phyloP scores from a whole-genome alignment of 1,284 basidiomycete species.

The Ustilago sp. region DNA sequence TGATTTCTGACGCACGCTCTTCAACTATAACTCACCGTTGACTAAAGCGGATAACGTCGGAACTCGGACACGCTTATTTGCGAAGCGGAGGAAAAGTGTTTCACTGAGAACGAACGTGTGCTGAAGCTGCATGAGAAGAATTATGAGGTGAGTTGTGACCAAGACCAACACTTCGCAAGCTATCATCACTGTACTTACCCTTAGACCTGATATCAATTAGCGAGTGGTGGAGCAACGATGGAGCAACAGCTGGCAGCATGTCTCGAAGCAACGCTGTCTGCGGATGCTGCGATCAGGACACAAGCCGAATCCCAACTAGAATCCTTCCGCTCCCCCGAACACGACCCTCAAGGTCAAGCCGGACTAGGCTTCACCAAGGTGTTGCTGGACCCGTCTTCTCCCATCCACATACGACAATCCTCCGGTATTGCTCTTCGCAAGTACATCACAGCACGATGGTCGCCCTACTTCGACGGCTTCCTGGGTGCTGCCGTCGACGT shows the following conservation, averaged over 20 bases:
- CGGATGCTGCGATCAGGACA: slow-evolving; percentile 33
- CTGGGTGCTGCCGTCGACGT: slow-evolving; percentile 48
- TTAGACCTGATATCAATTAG: not conserved
- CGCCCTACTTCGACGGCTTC: slow-evolving; percentile 59
- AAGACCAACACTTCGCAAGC: slow-evolving; percentile 5
- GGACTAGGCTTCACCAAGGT: slow-evolving; percentile 48
- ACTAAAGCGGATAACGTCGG: no score
- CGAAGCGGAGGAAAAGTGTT: no score
- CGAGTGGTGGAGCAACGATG: slow-evolving; percentile 14
- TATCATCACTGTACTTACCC: not conserved
- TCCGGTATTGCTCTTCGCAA: slow-evolving; percentile 61
- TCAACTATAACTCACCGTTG: no score
- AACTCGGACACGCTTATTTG: no score
- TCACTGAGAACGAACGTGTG: not conserved
- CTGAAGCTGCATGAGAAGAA: not conserved
- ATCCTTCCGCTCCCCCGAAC: slow-evolving; percentile 34
- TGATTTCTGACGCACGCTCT: no score
- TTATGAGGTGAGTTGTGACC: not conserved
- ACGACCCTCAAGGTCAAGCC: slow-evolving; percentile 31
- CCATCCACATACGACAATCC: slow-evolving; percentile 57
- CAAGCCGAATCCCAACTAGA: slow-evolving; percentile 52
- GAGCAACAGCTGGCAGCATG: slow-evolving; percentile 48
- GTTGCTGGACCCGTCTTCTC: slow-evolving; percentile 25
- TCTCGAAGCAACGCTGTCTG: slow-evolving; percentile 53
- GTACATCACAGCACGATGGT: slow-evolving; percentile 64